Conservation (phyloP, 257 asterid genomes). For the Craterostigma plantagineum region DNA sequence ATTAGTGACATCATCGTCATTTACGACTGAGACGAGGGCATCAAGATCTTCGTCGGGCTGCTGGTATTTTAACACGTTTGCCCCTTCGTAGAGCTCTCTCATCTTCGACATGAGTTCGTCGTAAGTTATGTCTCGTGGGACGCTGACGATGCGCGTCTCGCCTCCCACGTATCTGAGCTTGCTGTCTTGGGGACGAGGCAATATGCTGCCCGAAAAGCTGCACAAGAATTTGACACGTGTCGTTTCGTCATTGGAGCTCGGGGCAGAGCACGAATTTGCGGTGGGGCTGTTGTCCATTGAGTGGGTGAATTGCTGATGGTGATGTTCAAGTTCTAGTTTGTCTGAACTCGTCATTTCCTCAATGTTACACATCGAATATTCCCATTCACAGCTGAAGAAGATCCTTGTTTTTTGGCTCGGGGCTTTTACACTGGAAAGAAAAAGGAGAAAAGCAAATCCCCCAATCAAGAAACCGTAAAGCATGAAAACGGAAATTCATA, state of each 20-base stretch:
- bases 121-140: conserved; percentile 53
- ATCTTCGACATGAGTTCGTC: conserved; percentile 80
- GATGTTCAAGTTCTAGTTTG: conserved; percentile 12
- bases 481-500: too few relatives aligned
- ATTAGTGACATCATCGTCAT: conserved; percentile 86
- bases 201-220: conserved; percentile 74
- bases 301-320: too few relatives aligned
- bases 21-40: conserved; percentile 91
- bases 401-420: neutral
- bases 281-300: conserved; percentile 68
- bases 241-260: conserved; percentile 39
- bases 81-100: conserved; percentile 85
- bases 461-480: neutral
- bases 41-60: conserved; percentile 99
- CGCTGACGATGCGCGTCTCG: conserved; percentile 76
- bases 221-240: conserved; percentile 81
- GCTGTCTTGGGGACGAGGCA: conserved; percentile 96
- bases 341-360: conserved; percentile 11
- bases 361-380: conserved; percentile 19
- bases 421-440: conserved; percentile 9
- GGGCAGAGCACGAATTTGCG: conserved; percentile 21
- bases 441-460: neutral
- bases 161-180: conserved; percentile 96
- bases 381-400: conserved; percentile 7
- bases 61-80: conserved; percentile 60